Conservation (phyloP, 2,329 filamentous ascomycete genomes). For the Colletotrichum gloeosporioides region DNA sequence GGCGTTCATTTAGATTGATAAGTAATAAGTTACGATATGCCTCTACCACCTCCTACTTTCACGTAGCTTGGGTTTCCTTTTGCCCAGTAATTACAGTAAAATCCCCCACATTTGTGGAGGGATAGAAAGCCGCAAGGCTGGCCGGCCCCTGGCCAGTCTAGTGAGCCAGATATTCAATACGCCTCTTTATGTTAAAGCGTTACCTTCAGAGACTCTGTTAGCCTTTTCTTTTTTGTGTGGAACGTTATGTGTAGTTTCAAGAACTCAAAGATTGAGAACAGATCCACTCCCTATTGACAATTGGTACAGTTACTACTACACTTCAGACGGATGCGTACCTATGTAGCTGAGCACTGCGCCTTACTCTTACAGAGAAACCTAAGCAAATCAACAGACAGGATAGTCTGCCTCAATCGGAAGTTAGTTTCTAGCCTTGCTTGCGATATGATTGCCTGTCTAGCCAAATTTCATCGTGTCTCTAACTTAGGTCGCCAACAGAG, state of each 20-base stretch:
- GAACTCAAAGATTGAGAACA: not conserved
- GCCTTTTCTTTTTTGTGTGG: not conserved
- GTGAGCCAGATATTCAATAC: not conserved
- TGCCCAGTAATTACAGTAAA: not conserved
- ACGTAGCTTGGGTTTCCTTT: not conserved
- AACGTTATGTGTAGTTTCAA: not conserved
- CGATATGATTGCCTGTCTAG: not conserved
- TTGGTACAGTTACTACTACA: not conserved
- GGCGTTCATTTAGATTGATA: not conserved
- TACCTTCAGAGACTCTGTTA: not conserved
- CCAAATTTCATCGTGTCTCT: not conserved
- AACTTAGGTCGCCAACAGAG: not conserved
- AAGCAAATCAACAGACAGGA: not conserved
- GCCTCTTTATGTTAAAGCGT: fast-evolving
- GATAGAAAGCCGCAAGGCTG: not conserved
- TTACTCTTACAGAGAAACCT: not conserved
- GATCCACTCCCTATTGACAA: not conserved
- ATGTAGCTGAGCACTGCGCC: not conserved
- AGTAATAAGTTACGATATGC: fast-evolving
- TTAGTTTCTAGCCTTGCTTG: not conserved
- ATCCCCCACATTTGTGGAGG: not conserved
- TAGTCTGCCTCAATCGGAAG: not conserved
- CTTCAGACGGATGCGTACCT: not conserved
- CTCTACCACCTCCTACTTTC: not conserved
- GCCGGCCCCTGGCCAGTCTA: not conserved